Evolutionary conservation across 2,329 filamentous ascomycete genomes (phyloP), one percentile per base, ranked within the genome.

Genomic region (Fusarium citri): DNA sequence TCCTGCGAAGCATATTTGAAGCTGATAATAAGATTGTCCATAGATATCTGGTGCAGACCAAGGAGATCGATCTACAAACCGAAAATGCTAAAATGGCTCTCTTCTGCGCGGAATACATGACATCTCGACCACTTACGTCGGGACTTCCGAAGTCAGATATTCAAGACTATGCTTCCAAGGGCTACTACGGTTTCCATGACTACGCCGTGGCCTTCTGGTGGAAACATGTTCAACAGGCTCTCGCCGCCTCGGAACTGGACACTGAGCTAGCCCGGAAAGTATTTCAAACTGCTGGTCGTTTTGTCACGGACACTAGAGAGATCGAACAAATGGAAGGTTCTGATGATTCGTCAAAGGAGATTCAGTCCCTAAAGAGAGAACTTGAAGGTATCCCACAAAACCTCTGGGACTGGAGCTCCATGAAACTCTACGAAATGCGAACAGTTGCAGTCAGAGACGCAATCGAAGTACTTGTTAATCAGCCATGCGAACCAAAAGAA

Each of bases 251-350:
- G 1, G 11, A 46, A 14, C 3, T n/a, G 2, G 18, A 46, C 4
- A 46, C 4, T 6, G 23, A n/a, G 6, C 11, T 46, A 4, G 5
- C 23, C 5, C 18, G 2, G 8, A 20, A 6, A 2, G 7, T 7
- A 7, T 6, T 26, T 2, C 7, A 26, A 14, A 3, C 23, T n/a
- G 23, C 43, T 14, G 1, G 10, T 20, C 3, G 4, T 0, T 20
- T 0, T 0, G 1, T 20, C 5, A 20, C 6, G 6, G 10, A 9
- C 7, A 15, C 7, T 15, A 23, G 23, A 26, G 43, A 14, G 0
- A 5, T 46, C 4, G 18, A 26, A 1, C 3, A 46, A 9, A 4
- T 4, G 6, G 11, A 6, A n/a, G 3, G 1, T 6, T 9, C 1
- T 1, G 16, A 26, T 14, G 23, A 26, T 14, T 9, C 16, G 4